Conservation (phyloP, 2,329 filamentous ascomycete genomes). For the Aurifilum marmelostoma region DNA sequence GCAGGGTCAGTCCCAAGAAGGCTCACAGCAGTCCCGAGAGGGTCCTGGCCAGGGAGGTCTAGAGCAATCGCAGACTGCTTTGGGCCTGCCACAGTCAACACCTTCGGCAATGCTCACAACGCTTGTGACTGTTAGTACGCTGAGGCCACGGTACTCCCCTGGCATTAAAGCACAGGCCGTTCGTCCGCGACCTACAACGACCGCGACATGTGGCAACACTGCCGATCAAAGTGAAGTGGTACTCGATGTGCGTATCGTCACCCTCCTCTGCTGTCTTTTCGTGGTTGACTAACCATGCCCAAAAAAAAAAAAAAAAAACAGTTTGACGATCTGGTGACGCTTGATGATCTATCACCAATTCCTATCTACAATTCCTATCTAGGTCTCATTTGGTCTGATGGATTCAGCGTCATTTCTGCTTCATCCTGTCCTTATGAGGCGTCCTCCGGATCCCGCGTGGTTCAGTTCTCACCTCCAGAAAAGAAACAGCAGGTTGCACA, state of each 20-base stretch:
- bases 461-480: slow-evolving; percentile 33
- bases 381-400: slow-evolving; percentile 41
- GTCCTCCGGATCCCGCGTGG: slow-evolving; percentile 36
- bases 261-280: no score
- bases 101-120: slow-evolving; percentile 10
- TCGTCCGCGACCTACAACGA: not conserved
- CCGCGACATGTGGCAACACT: slow-evolving; percentile 23
- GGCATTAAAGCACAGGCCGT: slow-evolving; percentile 20
- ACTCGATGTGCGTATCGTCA: slow-evolving; percentile 27
- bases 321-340: slow-evolving; percentile 33
- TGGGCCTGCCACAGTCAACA: slow-evolving; percentile 13
- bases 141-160: slow-evolving; percentile 1
- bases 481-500: slow-evolving; percentile 30
- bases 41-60: slow-evolving; percentile 12
- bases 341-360: slow-evolving; percentile 19
- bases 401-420: slow-evolving; percentile 38
- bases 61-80: slow-evolving; percentile 12
- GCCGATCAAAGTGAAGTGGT: slow-evolving; percentile 23
- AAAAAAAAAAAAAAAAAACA: no score
- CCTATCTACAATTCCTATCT: slow-evolving; percentile 33
- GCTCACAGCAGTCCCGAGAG: slow-evolving; percentile 1
- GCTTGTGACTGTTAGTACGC: slow-evolving; percentile 9
- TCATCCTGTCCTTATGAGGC: slow-evolving; percentile 38
- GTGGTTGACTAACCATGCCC: slow-evolving; percentile 5
- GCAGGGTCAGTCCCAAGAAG: slow-evolving; percentile 6